Base-by-base conservation (phyloP, 805 yeast genomes). In the Kurtzmaniella cleridarum region DNA sequence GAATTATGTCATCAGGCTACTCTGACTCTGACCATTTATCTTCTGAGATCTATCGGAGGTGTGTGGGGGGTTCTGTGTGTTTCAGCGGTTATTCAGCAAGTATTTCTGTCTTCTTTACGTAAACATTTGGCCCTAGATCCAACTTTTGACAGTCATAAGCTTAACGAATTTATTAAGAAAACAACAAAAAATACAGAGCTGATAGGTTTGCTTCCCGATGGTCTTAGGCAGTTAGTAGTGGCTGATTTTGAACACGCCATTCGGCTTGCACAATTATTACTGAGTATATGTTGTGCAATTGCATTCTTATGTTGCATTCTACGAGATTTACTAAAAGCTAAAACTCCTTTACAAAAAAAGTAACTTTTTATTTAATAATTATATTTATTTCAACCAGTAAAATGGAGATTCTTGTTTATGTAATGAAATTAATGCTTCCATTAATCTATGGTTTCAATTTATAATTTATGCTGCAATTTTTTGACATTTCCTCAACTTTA, bases 1-100 rank as follows among this genome's bases (percentile, higher is more conserved):
- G 57, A 59, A 2, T 40, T 46, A 11, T 42, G 43, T 1, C 51
- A 57, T 36, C 71, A 66, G 42, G 71, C 71, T 3, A 57, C 63
- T 6, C 62, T 69, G 1, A 66, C 71, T 8, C 61, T 69, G 8
- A 62, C 67, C 3, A 55, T 63, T 3, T 63, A 63, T 39, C 49
- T 65, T 27, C 53, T 62, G 51, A 50, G 71, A 43, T 62, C 67
- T 41, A 51, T 65, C 27, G 71, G 71, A 6, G 64, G 66, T 3
- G 68, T 64, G 1, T 64, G 68, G 65, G 71, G 71, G 7, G 69
- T 64, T 16, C 55, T 67, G 1, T 49, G 54, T 13, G 50, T 54
- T 10, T 44, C 56, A 7, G 48, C 51, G 2, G 44, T 54, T 9
- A 45, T 49, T 32, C 58, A 51, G 41, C 41, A 41, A 7, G 38